Evolutionary conservation across 2,329 filamentous ascomycete species (phyloP).

Genomic region (Cladophialophora bantiana): DNA sequence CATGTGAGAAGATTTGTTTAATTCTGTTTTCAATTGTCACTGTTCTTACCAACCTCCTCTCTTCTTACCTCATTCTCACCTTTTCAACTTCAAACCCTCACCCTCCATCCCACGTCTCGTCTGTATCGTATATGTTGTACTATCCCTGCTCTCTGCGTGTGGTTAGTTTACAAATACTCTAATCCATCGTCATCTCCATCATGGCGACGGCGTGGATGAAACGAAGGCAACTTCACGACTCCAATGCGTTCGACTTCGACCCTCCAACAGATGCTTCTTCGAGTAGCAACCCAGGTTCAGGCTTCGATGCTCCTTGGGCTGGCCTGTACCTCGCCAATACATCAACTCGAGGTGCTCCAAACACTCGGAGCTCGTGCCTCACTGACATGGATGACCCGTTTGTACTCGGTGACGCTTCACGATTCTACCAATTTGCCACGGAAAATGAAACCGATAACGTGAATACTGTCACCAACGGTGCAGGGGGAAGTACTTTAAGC

Average conservation of each 20-base stretch:
- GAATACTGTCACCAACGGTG: conserved; percentile 1
- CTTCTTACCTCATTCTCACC: background rate
- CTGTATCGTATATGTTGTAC: conserved; percentile 2
- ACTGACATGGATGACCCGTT: conserved; percentile 2
- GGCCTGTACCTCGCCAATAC: background rate
- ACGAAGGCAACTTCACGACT: background rate
- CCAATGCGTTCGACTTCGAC: background rate
- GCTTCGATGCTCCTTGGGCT: background rate
- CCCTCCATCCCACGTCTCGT: background rate
- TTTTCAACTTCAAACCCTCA: background rate
- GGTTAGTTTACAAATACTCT: background rate
- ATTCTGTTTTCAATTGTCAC: background rate
- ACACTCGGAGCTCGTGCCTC: background rate
- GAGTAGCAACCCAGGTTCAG: background rate
- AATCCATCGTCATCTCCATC: background rate
- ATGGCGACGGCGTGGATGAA: background rate
- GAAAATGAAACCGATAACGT: conserved; percentile 2
- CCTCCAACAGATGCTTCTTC: background rate
- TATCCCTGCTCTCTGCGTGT: background rate
- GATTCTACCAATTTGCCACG: background rate
- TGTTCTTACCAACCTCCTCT: background rate
- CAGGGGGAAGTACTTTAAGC: background rate
- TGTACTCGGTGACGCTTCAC: conserved; percentile 8
- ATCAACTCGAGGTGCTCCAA: conserved; percentile 1
- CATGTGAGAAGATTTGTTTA: background rate